Base-by-base conservation (phyloP, 1,284 basidiomycete species). In the Trichosporon ovoides region DNA sequence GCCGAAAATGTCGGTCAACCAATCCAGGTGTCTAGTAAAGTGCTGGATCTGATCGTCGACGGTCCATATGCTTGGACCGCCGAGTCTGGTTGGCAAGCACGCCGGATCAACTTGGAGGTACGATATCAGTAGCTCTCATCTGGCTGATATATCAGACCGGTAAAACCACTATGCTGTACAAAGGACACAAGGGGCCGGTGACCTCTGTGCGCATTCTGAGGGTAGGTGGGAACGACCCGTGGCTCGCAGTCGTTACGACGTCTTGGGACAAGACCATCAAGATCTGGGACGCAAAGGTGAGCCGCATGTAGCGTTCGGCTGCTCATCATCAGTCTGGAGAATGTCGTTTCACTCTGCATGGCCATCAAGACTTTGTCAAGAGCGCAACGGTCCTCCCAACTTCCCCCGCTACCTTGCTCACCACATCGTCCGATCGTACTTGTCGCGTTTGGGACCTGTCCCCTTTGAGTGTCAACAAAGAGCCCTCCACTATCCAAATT, bases 241-340 rank as follows among this genome's bases (percentile, higher is more conserved):
- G 67, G 59, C 33, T 62, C 11, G 57, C 61, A 7, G 76, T 96
- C 36, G 82, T 94, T 61, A 90, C 89, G 40, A 90, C 88, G 19
- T 91, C 91, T 40, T 96, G 92, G 92, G 92, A 96, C 73, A 86
- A 87, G 88, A 86, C 85, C 0, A 87, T 95, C 72, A 86, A 85
- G 69, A 63, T 91, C 2, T 96, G 91, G 92, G 81, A 92, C 68
- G 83, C 82, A 3, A 71, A 83, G 66, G 91, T 90, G 66, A 54
- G 83, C 68, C 14, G 13, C 0, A 49, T 12, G 13, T 53, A 33
- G 57, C 51, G 46, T 51, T 38, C 48, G 48, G 56, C 34, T 31
- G 18, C 51, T 38, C 0, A 49, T 3, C 2, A 5, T 5, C 70
- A 94, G 91, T 85, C 84, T 1, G 89, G 84, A 66, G 74, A 77